Evolutionary conservation across 2,329 filamentous ascomycete genomes (phyloP).

Genomic region (Fusarium sp.): DNA sequence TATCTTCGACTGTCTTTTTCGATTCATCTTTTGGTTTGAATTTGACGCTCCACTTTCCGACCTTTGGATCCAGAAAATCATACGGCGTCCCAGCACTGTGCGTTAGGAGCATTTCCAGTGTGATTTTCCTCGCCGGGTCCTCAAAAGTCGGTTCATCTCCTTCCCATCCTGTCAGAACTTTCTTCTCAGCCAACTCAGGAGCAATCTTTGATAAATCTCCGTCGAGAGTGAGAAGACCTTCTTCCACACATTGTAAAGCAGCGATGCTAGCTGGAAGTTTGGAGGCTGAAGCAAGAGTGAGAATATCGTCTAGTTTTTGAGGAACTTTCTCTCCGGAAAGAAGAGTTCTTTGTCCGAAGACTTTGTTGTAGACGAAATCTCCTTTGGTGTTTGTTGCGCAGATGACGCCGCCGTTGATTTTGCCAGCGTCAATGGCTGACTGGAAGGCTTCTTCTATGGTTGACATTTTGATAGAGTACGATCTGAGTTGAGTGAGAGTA

Average conservation of each 20-base stretch:
- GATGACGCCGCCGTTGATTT: conserved; percentile 57
- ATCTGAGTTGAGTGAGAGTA: fast-evolving
- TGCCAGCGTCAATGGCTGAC: conserved; percentile 55
- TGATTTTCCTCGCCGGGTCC: conserved; percentile 54
- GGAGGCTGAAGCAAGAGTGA: conserved; percentile 53
- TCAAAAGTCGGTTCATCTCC: conserved; percentile 54
- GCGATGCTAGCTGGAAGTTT: conserved; percentile 64
- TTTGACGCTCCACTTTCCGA: conserved; percentile 52
- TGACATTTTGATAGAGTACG: conserved; percentile 30
- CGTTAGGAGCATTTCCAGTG: conserved; percentile 61
- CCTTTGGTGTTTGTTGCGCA: conserved; percentile 54
- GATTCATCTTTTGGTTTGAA: conserved; percentile 36
- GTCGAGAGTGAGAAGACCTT: conserved; percentile 59
- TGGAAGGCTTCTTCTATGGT: conserved; percentile 54
- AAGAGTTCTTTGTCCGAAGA: conserved; percentile 55
- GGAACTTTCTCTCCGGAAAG: conserved; percentile 54
- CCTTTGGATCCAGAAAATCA: conserved; percentile 52
- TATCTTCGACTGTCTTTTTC: conserved; percentile 53
- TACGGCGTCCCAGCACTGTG: conserved; percentile 63
- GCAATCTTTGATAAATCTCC: conserved; percentile 57
- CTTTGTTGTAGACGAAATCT: conserved; percentile 54
- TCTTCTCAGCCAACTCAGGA: conserved; percentile 60
- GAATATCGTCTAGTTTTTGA: conserved; percentile 51
- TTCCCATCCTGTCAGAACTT: conserved; percentile 61
- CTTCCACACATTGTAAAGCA: conserved; percentile 65